Base-by-base conservation (phyloP, 257 asterid genomes). In the Solanum paucissectum region DNA sequence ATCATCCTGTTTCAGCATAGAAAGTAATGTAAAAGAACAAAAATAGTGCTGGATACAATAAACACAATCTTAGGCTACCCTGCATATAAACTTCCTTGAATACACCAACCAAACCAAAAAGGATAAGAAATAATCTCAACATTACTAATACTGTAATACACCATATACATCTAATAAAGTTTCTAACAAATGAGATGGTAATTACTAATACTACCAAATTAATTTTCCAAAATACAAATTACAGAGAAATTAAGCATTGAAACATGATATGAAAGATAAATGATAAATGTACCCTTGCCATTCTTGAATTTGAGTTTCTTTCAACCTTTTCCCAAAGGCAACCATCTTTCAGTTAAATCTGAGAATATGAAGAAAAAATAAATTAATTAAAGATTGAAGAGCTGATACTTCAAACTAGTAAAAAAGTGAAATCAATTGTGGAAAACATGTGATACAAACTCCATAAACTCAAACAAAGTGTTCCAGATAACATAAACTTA, bases 241-340 rank as follows among this genome's bases (percentile, higher is more conserved):
- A n/a, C 37, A 77, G 37, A n/a, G 4, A 76, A 40, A 14, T 27
- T 44, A 44, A 79, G 16, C 37, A 27, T 44, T 4, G 84, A 14
- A 79, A 44, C 16, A 42, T 40, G n/a, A 42, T 16, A 77, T 25
- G 37, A 77, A 77, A 42, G n/a, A 77, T 77, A 33, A n/a, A 40
- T 40, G 36, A 40, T 49, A 86, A 83, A 75, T 92, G 82, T 94
- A 96, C 99, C 94, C 95, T 89, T 94, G 95, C 99, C 99, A 96
- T 94, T 93, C 98, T 89, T 93, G 95, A 81, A 96, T 93, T 91
- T 93, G 97, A 76, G 98, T 89, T 81, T 94, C 95, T 94, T 96
- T 96, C 93, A 96, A 91, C 94, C 91, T 95, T 89, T 96, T 96
- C 84, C 99, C 99, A 21, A 96, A 96, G 38, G 92, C 97, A 92